Evolutionary conservation across 768 basidiomycete species (phyloP).

Genomic region (Boletus speciosus): DNA sequence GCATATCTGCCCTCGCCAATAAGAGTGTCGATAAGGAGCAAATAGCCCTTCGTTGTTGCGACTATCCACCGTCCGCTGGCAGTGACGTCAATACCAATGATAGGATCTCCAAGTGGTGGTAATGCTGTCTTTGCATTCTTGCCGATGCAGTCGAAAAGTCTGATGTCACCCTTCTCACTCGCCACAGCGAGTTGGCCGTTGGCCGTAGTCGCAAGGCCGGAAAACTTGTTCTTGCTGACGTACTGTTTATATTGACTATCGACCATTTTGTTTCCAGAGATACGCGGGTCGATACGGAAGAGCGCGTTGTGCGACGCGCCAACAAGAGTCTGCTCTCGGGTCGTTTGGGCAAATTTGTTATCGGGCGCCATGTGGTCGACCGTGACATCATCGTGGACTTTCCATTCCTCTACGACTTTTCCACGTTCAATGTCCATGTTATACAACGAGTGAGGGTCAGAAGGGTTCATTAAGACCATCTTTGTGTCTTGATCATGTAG

Average conservation of each 20-base stretch:
- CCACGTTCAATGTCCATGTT: constrained; percentile 91
- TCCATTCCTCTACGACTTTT: constrained; percentile 98
- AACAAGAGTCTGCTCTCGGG: constrained; percentile 87
- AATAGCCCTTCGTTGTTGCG: constrained; percentile 91
- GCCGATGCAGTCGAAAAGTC: constrained; percentile 91
- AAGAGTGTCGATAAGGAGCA: constrained; percentile 90
- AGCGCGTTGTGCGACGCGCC: constrained; percentile 92
- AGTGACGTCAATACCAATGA: constrained; percentile 91
- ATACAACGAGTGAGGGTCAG: constrained; percentile 77
- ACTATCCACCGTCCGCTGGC: constrained; percentile 93
- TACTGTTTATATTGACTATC: constrained; percentile 97
- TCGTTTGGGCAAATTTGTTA: constrained; percentile 92
- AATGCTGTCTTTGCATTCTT: constrained; percentile 99
- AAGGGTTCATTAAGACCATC: constrained; percentile 89
- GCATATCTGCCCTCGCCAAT: constrained; percentile 88
- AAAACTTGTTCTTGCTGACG: constrained; percentile 91
- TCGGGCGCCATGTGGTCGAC: constrained; percentile 91
- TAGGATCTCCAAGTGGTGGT: constrained; percentile 92
- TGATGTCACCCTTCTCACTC: constrained; percentile 94
- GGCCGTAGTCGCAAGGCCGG: constrained; percentile 85
- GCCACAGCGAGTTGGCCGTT: constrained; percentile 87
- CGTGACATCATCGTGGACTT: constrained; percentile 83
- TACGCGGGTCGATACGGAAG: constrained; percentile 96
- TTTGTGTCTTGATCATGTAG: constrained; percentile 93
- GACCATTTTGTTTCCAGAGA: constrained; percentile 89